Evolutionary conservation across 306 rosid genomes (phyloP), one percentile per base, ranked within the genome.

Genomic region (Prunus mume): DNA sequence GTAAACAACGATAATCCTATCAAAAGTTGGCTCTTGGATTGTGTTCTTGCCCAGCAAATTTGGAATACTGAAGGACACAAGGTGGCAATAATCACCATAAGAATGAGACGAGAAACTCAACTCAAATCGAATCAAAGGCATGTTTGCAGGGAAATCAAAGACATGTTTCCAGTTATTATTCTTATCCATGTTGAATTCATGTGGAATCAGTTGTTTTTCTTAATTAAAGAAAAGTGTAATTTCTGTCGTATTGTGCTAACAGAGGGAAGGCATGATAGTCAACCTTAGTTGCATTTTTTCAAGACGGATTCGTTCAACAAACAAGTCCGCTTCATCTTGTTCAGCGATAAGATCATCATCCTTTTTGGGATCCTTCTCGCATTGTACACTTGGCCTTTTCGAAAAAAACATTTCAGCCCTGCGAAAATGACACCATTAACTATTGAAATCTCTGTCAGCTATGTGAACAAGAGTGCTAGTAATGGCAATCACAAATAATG

Each of bases 21-120:
- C 98, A 82, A 95, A 95, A 65, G 98, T 95, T 14, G 98, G 98
- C 85, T 95, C 98, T 83, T 95, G 97, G 78, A 95, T 92, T 75
- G 87, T 82, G 72, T 83, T 91, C 86, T 87, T 90, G 84, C 90
- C 80, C 78, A 92, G 69, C 78, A 92, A 79, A 79, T 81, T 95
- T 63, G 66, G 76, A 56, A 82, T 68, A 72, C 98, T 92, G 89
- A 43, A 38, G 79, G 51, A 56, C 74, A 62, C 77, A 72, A 64
- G 41, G 76, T 76, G 11, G 30, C 30, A 54, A 68, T 13, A 58
- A 30, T 43, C 22, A 54, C 24, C 32, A 19, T 78, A 49, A 68
- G 14, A n/a, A 17, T 41, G 60, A 54, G 24, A 65, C 57, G 14
- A 54, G 24, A 73, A 38, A 38, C 43, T 38, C 43, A 38, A 38